phyloP scores from a whole-genome alignment of 352 stramenopile species.

The Globisporangium barbulae region DNA sequence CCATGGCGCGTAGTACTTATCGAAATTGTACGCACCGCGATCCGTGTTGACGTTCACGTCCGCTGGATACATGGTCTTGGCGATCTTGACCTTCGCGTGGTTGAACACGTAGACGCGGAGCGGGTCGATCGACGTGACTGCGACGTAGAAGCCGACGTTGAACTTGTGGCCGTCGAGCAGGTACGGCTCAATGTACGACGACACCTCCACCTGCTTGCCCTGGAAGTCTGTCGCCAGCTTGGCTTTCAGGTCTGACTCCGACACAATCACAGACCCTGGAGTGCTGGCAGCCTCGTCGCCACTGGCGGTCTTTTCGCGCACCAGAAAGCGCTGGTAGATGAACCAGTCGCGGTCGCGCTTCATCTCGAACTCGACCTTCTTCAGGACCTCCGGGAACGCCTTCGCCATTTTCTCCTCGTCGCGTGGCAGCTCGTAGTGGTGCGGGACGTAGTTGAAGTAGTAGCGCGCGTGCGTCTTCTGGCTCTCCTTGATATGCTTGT shows the following conservation, averaged over 20 bases:
- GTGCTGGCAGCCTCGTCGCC: slow-evolving; percentile 30
- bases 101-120: slow-evolving; percentile 83
- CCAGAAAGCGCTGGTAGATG: slow-evolving; percentile 63
- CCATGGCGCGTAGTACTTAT: slow-evolving; percentile 68
- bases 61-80: slow-evolving; percentile 56
- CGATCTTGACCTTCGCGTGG: slow-evolving; percentile 71
- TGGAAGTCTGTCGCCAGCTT: slow-evolving; percentile 44
- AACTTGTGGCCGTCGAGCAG: slow-evolving; percentile 89
- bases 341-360: slow-evolving; percentile 46
- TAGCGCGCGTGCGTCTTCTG: slow-evolving; percentile 57
- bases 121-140: slow-evolving; percentile 78
- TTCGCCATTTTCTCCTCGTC: slow-evolving; percentile 42
- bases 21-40: slow-evolving; percentile 54
- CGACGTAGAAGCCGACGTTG: slow-evolving; percentile 85
- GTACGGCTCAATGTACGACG: slow-evolving; percentile 81
- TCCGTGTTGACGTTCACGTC: slow-evolving; percentile 38
- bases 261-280: slow-evolving; percentile 35
- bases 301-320: slow-evolving; percentile 36
- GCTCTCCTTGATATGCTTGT: slow-evolving; percentile 38
- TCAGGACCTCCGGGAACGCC: slow-evolving; percentile 39
- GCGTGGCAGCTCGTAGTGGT: slow-evolving; percentile 56
- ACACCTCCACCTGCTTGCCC: slow-evolving; percentile 54
- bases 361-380: slow-evolving; percentile 51
- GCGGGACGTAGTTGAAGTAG: slow-evolving; percentile 66
- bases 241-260: slow-evolving; percentile 40